Evolutionary conservation across 2,329 filamentous ascomycete species (phyloP), one percentile per base, ranked within the genome.

Genomic region (Phialocephala sp.): DNA sequence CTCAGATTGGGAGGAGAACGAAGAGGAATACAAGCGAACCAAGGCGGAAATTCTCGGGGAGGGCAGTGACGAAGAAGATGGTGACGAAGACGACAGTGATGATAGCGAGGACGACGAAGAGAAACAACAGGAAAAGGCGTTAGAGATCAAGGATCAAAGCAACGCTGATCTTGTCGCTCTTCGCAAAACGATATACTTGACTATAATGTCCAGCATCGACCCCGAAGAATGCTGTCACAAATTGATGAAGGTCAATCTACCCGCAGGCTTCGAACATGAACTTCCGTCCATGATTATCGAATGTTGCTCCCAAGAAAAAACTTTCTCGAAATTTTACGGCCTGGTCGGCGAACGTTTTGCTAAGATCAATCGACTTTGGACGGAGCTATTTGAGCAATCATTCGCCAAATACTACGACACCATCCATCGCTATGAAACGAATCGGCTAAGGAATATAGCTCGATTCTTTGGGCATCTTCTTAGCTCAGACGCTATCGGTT

Each of bases 221-320:
- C 96, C 97, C 63, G 95, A 99, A 80, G 95, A 99, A 87, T 93
- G 92, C 66, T 94, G 93, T 66, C 95, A 99, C 83, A 99, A 98
- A 81, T 84, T 99, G 70, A 95, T 98, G 88, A 94, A 93, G 79
- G 89, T 99, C 76, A 92, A 92, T 69, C 84, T 99, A 11, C 95
- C 95, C 0, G 82, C 87, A 14, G 95, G 95, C 4, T 87, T 94
- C 75, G 95, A 99, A 77, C 85, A 89, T 6, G 95, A 99, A 77
- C 83, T 99, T 54, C 93, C 94, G 0, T 96, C 92, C 24, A 99
- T 99, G 95, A 89, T 99, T 63, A 90, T 99, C 70, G 95, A 99
- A 79, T 97, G 93, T 77, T 97, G 94, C 78, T 94, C 92, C 35
- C 95, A 99, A 79, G 94, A 98, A 78, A 92, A 93, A 73, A 97